A percentile compares a stretch with the other conserved stretches of the same genome.
Conservation (phyloP, 345 rosid species). For the Angophora floribunda region DNA sequence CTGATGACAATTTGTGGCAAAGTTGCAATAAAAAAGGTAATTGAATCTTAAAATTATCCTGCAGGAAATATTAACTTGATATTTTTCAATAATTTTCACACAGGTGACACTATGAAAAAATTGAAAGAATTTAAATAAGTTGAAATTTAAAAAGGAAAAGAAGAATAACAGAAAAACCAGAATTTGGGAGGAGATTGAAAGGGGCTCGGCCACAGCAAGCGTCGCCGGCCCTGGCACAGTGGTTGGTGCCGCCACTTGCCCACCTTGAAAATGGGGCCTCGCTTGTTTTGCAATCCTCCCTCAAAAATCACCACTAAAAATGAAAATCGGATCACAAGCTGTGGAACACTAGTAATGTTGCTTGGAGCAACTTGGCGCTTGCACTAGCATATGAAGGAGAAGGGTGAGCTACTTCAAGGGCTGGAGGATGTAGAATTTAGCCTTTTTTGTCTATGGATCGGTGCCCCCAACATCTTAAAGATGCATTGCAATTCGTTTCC, state of each 20-base stretch:
- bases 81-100: neutral
- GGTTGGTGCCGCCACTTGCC: neutral
- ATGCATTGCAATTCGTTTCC: constrained; percentile 37
- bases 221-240: neutral
- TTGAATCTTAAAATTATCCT: neutral
- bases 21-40: neutral
- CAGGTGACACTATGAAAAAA: neutral
- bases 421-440: constrained; percentile 59
- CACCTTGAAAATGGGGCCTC: neutral
- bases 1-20: neutral
- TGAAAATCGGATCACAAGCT: constrained; percentile 60
- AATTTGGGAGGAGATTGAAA: neutral
- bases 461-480: constrained; percentile 74
- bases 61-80: neutral
- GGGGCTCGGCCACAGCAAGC: neutral
- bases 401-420: constrained; percentile 58
- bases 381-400: constrained; percentile 71
- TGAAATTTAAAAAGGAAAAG: neutral
- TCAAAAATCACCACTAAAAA: constrained; percentile 1
- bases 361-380: constrained; percentile 76
- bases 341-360: constrained; percentile 80
- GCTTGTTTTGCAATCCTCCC: neutral
- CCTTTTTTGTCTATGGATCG: constrained; percentile 75
- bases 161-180: neutral
- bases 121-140: neutral